Conservation (phyloP, 2,329 filamentous ascomycete genomes). For the Pseudogymnoascus sp. region DNA sequence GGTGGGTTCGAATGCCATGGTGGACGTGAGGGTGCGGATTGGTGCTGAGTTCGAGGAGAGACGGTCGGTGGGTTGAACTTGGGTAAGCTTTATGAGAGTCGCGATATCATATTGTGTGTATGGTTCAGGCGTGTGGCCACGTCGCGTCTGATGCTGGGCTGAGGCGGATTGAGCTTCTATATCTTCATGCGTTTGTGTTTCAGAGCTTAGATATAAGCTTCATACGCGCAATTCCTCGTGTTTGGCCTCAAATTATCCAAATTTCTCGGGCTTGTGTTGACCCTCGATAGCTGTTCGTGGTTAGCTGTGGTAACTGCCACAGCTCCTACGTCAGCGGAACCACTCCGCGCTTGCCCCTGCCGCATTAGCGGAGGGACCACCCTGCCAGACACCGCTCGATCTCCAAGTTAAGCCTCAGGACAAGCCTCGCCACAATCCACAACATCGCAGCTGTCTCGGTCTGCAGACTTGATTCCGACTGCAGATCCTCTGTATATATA, state of each 20-base stretch:
- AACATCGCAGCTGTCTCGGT: not conserved
- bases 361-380: slow-evolving; percentile 6
- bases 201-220: not conserved
- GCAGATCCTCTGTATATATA: not conserved
- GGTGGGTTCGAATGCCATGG: slow-evolving; percentile 20
- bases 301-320: not conserved
- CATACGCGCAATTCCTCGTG: not conserved
- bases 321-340: slow-evolving; percentile 4
- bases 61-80: not conserved
- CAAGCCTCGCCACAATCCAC: slow-evolving; percentile 6
- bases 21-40: not conserved
- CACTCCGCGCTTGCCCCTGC: not conserved
- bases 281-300: not conserved
- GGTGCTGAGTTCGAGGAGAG: not conserved
- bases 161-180: not conserved
- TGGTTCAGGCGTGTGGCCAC: not conserved
- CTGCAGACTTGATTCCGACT: not conserved
- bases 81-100: not conserved
- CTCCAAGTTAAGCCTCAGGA: not conserved
- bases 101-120: not conserved
- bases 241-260: not conserved
- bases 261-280: not conserved
- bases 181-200: not conserved
- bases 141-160: not conserved
- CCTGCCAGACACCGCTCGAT: not conserved